Conservation (phyloP, 2,329 filamentous ascomycete genomes). For the Gnomoniopsis smithogilvyi region DNA sequence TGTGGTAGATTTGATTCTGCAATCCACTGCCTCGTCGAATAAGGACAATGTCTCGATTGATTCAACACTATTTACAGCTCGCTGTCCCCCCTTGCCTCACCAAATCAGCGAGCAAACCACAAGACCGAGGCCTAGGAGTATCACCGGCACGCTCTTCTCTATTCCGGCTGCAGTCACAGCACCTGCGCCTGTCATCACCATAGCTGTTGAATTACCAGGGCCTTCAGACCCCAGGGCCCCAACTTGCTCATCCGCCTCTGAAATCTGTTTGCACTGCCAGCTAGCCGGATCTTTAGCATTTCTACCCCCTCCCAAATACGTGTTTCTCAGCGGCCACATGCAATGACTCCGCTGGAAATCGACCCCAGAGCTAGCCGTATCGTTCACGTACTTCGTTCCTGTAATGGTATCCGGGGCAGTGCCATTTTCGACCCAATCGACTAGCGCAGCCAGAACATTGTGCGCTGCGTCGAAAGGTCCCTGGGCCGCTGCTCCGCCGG, state of each 20-base stretch:
- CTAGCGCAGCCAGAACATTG: constrained; percentile 43
- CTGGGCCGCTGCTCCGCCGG: constrained; percentile 12
- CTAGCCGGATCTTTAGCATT: constrained; percentile 17
- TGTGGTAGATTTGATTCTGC: no score
- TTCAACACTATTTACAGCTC: not conserved
- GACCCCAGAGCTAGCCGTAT: constrained; percentile 8
- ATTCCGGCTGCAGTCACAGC: not conserved
- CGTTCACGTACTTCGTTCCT: constrained; percentile 17
- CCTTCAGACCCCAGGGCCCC: not conserved
- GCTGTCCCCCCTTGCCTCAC: not conserved
- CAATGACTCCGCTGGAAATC: constrained; percentile 20
- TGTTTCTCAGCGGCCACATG: constrained; percentile 19
- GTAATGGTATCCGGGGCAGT: constrained; percentile 36
- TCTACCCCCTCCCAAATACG: constrained; percentile 13
- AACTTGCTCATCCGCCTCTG: not conserved
- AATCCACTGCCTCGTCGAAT: no score
- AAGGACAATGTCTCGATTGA: not conserved
- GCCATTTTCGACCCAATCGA: constrained; percentile 42
- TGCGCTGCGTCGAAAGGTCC: constrained; percentile 31
- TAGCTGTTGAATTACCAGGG: not conserved
- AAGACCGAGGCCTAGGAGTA: not conserved
- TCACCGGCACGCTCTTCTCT: not conserved
- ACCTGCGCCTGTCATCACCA: not conserved
- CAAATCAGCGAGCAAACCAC: not conserved
- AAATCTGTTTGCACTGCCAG: constrained; percentile 15